Base-by-base conservation (phyloP, 352 stramenopile genomes). In the Globisporangium acanthophoron region DNA sequence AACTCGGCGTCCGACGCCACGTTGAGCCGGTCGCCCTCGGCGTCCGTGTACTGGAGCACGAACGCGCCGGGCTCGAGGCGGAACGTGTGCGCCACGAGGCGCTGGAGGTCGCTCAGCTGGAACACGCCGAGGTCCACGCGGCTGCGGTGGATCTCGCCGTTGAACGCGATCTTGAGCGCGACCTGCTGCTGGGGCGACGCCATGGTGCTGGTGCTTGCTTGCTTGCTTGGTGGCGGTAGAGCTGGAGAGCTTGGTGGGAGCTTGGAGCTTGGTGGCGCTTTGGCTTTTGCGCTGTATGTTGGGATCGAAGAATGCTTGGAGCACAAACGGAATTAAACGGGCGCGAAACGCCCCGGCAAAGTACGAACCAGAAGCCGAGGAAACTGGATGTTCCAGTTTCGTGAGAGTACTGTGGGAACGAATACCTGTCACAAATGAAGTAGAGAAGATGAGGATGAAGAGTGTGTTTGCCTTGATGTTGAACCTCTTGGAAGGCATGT, bases 131-230 rank as follows among this genome's bases (percentile, higher is more conserved):
- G 61, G 48, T 90, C 75, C 53, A 92, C 78, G 66, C 82, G 76
- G 35, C 70, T 76, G 65, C 82, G 80, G 70, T 92, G 82, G 58
- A 92, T 85, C 53, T 92, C 82, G 5, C 82, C 82, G 52, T 85
- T 87, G 68, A 74, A 85, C 18, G 71, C 76, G 64, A 92, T 84
- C 74, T 92, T 92, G 54, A 92, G 72, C 50, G 78, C 67, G 20
- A 72, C 72, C 54, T 79, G 24, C 24, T 27, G 24, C 24, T 27
- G 67, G 11, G 35, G 12, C 54, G 73, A 70, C 43, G 61, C 53
- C 66, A 71, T 65, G 50, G 54, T 56, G 13, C 2, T 27, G 24
- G 24, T 27, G 24, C 24, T 27, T 27, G 24, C 24, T 27, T 27
- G 24, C 24, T 27, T 27, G 24, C 24, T 27, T 27, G 24, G 12